Base-by-base conservation (phyloP, 1,284 basidiomycete genomes). In the Apiotrichum mycotoxinovorans region DNA sequence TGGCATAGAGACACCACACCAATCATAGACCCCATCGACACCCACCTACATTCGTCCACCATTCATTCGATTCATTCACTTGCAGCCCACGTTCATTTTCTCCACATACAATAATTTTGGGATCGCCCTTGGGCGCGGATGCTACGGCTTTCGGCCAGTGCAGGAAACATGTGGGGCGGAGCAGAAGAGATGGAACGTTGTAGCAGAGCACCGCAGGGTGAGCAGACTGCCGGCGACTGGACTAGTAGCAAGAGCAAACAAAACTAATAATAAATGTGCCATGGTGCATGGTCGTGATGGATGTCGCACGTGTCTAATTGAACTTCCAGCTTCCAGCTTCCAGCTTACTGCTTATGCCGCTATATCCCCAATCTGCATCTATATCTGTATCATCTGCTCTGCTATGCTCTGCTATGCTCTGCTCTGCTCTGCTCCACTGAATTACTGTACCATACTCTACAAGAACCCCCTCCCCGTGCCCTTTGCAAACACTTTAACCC, bases 401-500 rank as follows among this genome's bases (percentile, higher is more conserved):
- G n/a, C n/a, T n/a, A n/a, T n/a, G n/a, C n/a, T n/a, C n/a, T n/a
- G n/a, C n/a, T n/a, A n/a, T n/a, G n/a, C n/a, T n/a, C n/a, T n/a
- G n/a, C n/a, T n/a, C n/a, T n/a, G n/a, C n/a, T n/a, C n/a, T n/a
- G n/a, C n/a, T n/a, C n/a, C n/a, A n/a, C n/a, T 30, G 2, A 11
- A 46, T 30, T 27, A 46, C 26, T 25, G 15, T 37, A 43, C 26
- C 7, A 18, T 34, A n/a, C 22, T 15, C 56, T 57, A 78, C 25
- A 78, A 63, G 57, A 72, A 78, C 17, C 77, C 77, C 41, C 72
- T 55, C 10, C 77, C 77, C 0, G 74, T 78, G 1, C 77, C 77
- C 63, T 78, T 78, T 0, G 75, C 65, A 52, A 78, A 78, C 37
- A 74, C 69, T 51, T 66, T 66, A 43, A 78, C 75, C 5, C 67